phyloP scores from a whole-genome alignment of 83 land plant species.

The Thuja plicata region DNA sequence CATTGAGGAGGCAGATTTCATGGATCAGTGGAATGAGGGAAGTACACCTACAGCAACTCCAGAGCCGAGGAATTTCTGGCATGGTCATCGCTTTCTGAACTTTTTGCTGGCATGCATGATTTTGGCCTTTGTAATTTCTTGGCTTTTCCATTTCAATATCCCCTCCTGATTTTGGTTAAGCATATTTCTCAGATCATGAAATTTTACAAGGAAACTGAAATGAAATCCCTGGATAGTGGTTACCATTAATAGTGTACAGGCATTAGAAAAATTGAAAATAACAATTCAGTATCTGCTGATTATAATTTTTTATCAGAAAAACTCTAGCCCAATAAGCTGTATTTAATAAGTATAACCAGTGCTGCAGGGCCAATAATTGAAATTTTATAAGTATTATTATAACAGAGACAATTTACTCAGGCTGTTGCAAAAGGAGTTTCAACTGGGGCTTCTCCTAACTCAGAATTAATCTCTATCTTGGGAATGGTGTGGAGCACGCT shows the following conservation, averaged over 20 bases:
- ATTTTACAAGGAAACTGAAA: not conserved
- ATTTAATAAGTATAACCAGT: not conserved
- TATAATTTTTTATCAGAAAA: not conserved
- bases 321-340: not conserved
- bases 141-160: slow-evolving; percentile 77
- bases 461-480: not conserved
- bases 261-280: not conserved
- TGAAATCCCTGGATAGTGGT: not conserved
- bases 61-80: slow-evolving; percentile 60
- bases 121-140: slow-evolving; percentile 71
- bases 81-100: slow-evolving; percentile 60
- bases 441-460: not conserved
- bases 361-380: not conserved
- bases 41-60: slow-evolving; percentile 16
- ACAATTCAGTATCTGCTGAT: not conserved
- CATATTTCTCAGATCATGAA: slow-evolving; percentile 7
- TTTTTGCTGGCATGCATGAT: slow-evolving; percentile 71
- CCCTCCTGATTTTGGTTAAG: slow-evolving; percentile 27
- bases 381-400: not conserved
- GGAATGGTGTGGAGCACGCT: not conserved
- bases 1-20: slow-evolving; percentile 15
- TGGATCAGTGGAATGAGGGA: slow-evolving; percentile 40
- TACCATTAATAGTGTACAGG: not conserved
- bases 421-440: not conserved
- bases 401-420: not conserved